Conservation (phyloP, 2,329 filamentous ascomycete species). For the Fusarium poae region DNA sequence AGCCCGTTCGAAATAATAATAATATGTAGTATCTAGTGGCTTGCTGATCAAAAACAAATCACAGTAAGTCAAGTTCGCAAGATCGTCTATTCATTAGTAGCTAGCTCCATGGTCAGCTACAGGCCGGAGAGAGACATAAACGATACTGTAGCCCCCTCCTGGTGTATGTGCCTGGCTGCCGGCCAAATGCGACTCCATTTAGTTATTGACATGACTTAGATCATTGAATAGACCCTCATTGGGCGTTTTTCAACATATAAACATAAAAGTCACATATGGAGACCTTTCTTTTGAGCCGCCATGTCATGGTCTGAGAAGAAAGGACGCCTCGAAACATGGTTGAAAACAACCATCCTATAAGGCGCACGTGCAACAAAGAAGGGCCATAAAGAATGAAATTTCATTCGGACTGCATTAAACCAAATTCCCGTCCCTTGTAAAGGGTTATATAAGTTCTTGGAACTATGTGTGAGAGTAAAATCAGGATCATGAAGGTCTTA, state of each 20-base stretch:
- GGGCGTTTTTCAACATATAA: not conserved
- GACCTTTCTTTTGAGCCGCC: not conserved
- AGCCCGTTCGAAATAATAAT: not conserved
- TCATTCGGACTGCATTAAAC: not conserved
- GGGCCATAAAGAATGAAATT: not conserved
- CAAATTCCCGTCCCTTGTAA: fast-evolving
- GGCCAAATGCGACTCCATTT: not conserved
- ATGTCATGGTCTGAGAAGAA: not conserved
- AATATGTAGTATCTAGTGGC: too few species aligned
- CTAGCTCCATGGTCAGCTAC: not conserved
- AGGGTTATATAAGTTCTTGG: too few species aligned
- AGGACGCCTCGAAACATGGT: not conserved
- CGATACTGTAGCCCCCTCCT: not conserved
- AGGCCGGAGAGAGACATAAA: not conserved
- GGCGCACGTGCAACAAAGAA: not conserved
- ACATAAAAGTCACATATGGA: not conserved
- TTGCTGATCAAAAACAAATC: not conserved
- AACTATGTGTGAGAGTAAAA: not conserved
- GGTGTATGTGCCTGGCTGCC: not conserved
- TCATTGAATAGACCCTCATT: not conserved
- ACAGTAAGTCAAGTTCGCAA: not conserved
- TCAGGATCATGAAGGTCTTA: not conserved
- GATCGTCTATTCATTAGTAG: not conserved
- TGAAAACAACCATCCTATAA: not conserved
- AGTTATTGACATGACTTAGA: not conserved